Conservation (phyloP, 495 filamentous ascomycete species). For the Lindgomyces ingoldianus region DNA sequence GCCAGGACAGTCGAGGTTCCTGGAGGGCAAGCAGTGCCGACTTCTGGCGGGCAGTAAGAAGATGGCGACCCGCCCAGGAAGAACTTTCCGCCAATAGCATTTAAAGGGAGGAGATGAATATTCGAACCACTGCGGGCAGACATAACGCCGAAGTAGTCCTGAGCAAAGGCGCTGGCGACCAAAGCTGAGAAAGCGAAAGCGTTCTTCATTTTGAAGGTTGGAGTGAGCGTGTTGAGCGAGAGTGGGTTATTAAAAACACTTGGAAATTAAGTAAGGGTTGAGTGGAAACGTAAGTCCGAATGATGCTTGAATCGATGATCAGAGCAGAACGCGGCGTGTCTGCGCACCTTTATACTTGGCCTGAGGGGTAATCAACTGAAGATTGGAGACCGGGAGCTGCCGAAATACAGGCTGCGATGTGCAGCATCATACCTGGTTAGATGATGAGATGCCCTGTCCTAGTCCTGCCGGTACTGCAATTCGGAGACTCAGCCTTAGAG, state of each 20-base stretch:
- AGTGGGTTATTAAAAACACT: background rate
- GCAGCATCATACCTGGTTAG: background rate
- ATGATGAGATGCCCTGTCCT: background rate
- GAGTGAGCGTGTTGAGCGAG: conserved; percentile 22
- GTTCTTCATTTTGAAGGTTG: conserved; percentile 28
- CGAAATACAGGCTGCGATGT: background rate
- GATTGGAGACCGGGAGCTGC: background rate
- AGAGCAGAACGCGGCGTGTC: no score
- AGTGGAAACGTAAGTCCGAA: background rate
- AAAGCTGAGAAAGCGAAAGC: conserved; percentile 24
- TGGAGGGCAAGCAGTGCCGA: conserved; percentile 18
- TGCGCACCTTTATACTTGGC: conserved; percentile 3
- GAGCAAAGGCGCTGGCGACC: conserved; percentile 22
- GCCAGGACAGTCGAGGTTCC: conserved; percentile 51
- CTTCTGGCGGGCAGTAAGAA: conserved; percentile 25
- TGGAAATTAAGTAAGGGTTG: no score
- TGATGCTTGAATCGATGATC: background rate
- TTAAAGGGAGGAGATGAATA: conserved; percentile 20
- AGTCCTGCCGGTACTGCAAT: no score
- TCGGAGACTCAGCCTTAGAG: background rate
- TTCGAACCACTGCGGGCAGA: conserved; percentile 23
- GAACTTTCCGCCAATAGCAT: conserved; percentile 29
- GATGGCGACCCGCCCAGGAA: conserved; percentile 24
- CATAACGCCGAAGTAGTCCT: conserved; percentile 30
- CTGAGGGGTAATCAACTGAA: background rate